A percentile compares a stretch with the other conserved stretches of the same genome.
phyloP scores from a whole-genome alignment of 192 early-diverging fungal species.

The Coemansia sp. region DNA sequence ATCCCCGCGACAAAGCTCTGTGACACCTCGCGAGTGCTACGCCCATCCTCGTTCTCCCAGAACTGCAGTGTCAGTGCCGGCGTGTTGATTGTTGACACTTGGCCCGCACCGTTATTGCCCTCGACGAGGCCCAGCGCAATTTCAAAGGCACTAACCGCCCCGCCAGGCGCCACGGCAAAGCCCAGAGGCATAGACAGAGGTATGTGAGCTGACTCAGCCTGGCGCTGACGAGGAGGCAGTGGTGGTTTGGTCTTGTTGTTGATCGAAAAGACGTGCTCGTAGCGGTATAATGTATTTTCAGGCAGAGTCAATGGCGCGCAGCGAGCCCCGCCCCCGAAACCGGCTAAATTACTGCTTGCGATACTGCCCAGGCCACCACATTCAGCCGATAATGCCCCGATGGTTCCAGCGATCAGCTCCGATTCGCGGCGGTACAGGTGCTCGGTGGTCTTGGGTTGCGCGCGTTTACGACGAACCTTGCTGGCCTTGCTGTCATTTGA shows the following conservation, averaged over 20 bases:
- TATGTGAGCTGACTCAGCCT: neutral
- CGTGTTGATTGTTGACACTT: constrained; percentile 15
- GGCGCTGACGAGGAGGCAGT: neutral
- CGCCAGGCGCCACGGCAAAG: constrained; percentile 3
- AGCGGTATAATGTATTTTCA: constrained; percentile 25
- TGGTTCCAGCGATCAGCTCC: constrained; percentile 1
- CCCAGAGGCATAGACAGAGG: constrained; percentile 1
- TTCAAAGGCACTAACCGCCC: constrained; percentile 14
- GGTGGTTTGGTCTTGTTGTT: constrained; percentile 16
- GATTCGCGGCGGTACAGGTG: constrained; percentile 55
- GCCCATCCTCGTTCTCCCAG: constrained; percentile 45
- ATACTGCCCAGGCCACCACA: neutral
- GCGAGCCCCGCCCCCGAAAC: constrained; percentile 8
- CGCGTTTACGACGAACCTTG: constrained; percentile 11
- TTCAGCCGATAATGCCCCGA: neutral
- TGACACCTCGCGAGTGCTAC: constrained; percentile 9
- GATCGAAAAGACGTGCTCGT: constrained; percentile 43
- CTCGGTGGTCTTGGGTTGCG: constrained; percentile 44
- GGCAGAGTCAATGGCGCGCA: constrained; percentile 25
- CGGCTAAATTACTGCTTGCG: neutral
- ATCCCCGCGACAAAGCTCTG: constrained; percentile 14
- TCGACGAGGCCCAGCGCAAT: constrained; percentile 27
- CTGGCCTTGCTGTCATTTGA: neutral
- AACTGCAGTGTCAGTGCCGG: constrained; percentile 27
- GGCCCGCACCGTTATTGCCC: constrained; percentile 1